Evolutionary conservation across 768 basidiomycete genomes (phyloP).

Genomic region (Pisolithus sp.): DNA sequence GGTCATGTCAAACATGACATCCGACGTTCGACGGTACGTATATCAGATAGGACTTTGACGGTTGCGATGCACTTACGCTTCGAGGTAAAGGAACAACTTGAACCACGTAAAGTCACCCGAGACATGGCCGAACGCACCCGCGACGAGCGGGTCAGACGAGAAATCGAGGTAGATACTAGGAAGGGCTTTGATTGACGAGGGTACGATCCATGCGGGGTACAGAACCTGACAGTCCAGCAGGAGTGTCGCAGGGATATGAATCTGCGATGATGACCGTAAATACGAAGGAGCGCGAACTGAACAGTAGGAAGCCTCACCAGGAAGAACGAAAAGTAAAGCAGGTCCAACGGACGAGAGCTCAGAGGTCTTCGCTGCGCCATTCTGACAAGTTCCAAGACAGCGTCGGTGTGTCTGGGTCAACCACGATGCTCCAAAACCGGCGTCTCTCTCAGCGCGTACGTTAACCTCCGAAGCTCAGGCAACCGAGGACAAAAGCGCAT

Average conservation of each 20-base stretch:
- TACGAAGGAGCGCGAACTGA: neutral
- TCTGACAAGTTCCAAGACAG: neutral
- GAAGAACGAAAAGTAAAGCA: constrained; percentile 69
- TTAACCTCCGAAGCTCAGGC: neutral
- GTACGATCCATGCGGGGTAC: constrained; percentile 48
- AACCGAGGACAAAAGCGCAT: too few species aligned
- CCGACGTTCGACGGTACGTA: neutral
- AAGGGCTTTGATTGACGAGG: constrained; percentile 39
- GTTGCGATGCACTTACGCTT: constrained; percentile 39
- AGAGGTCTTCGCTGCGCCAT: constrained; percentile 32
- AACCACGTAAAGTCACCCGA: constrained; percentile 50
- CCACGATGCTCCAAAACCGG: neutral
- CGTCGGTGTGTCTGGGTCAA: neutral
- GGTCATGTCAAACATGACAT: neutral
- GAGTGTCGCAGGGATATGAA: constrained; percentile 65
- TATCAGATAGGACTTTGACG: too few species aligned
- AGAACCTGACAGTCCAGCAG: constrained; percentile 67
- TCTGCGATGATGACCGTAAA: constrained; percentile 23
- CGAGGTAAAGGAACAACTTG: constrained; percentile 55
- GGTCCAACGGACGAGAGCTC: constrained; percentile 52
- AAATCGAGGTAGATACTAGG: constrained; percentile 45
- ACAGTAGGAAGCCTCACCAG: constrained; percentile 34
- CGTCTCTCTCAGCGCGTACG: neutral
- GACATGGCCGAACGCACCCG: constrained; percentile 40
- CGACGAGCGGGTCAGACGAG: constrained; percentile 65